phyloP scores from a whole-genome alignment of 768 basidiomycete genomes.

The Gloeophyllum trabeum region DNA sequence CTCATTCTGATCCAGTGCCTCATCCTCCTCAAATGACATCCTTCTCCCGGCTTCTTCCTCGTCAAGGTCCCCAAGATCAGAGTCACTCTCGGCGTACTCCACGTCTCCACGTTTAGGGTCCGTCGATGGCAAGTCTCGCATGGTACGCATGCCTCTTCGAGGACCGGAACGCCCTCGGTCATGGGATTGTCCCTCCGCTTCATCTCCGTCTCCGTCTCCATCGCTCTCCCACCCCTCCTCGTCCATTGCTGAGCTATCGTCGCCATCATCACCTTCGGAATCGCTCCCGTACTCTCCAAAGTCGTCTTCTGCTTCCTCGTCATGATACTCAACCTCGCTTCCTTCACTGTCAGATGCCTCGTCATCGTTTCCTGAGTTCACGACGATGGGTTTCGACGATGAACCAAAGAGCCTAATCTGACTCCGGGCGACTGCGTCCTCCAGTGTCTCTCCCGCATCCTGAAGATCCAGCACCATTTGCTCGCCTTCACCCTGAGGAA shows the following conservation, averaged over 20 bases:
- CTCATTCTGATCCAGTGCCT: constrained; percentile 30
- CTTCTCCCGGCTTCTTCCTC: constrained; percentile 26
- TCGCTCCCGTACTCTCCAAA: constrained; percentile 6
- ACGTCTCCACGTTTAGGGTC: constrained; percentile 30
- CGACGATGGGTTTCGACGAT: constrained; percentile 59
- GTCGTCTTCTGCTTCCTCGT: constrained; percentile 18
- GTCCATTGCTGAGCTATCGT: constrained; percentile 19
- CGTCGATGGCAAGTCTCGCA: constrained; percentile 24
- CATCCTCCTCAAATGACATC: constrained; percentile 38
- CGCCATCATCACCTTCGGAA: constrained; percentile 18
- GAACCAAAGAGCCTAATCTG: constrained; percentile 77
- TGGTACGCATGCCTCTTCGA: constrained; percentile 27
- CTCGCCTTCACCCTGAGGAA: constrained; percentile 85
- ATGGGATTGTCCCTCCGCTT: constrained; percentile 7
- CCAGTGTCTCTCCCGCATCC: constrained; percentile 73
- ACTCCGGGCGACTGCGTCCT: constrained; percentile 69
- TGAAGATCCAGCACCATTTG: constrained; percentile 97
- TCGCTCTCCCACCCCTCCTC: constrained; percentile 16
- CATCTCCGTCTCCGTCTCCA: constrained; percentile 8
- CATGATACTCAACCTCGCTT: constrained; percentile 17
- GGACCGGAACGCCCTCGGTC: constrained; percentile 40
- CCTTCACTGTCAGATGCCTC: constrained; percentile 27
- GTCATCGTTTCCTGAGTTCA: constrained; percentile 17
- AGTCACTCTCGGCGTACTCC: constrained; percentile 72
- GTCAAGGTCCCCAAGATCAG: constrained; percentile 48